Percentiles rank a stretch among this genome's conserved stretches.
Evolutionary conservation across 257 asterid genomes (phyloP).

Genomic region (Mitragyna speciosa): DNA sequence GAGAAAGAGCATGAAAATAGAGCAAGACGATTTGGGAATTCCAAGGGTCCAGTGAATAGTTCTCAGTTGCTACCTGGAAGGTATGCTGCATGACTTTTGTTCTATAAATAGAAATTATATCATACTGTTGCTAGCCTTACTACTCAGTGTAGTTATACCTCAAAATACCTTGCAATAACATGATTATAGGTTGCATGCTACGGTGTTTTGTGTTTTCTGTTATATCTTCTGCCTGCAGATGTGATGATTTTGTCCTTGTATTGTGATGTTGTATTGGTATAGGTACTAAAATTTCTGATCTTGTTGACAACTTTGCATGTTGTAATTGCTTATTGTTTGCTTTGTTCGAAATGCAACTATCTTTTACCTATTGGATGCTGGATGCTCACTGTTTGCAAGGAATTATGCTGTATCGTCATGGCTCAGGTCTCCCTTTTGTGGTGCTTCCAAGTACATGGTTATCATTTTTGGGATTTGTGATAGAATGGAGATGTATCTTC

Average conservation of each 20-base stretch:
- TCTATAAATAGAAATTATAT: not conserved
- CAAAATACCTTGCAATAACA: not conserved
- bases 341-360: not conserved
- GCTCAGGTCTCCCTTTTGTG: not conserved
- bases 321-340: not conserved
- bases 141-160: not conserved
- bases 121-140: not conserved
- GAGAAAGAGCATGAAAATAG: conserved; percentile 82
- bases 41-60: conserved; percentile 61
- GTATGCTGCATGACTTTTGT: conserved; percentile 49
- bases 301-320: not conserved
- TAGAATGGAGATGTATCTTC: not conserved
- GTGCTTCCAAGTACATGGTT: not conserved
- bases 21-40: conserved; percentile 62
- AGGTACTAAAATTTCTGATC: not conserved
- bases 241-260: not conserved
- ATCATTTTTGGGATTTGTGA: not conserved
- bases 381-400: not conserved
- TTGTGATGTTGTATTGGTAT: not conserved
- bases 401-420: not conserved
- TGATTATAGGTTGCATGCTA: conserved; percentile 5
- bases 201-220: not conserved
- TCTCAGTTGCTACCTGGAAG: conserved; percentile 82
- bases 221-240: not conserved
- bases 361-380: not conserved